Evolutionary conservation across 176 grass and related monocot species (phyloP), one percentile per base, ranked within the genome.

Genomic region (Oryza nivara): DNA sequence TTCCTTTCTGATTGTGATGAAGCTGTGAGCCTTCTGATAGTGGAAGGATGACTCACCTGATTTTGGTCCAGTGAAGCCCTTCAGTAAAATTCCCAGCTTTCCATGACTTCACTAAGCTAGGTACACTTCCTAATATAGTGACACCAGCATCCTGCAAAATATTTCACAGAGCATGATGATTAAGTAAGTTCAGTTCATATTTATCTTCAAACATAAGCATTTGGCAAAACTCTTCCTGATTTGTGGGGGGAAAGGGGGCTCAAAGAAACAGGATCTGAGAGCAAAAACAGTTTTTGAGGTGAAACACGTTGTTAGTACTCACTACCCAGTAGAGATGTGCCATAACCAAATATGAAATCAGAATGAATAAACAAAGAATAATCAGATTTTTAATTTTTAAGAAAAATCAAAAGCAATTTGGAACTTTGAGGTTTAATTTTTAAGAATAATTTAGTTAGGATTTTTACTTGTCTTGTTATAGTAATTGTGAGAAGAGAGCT

Each of bases 71-170:
- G 78, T 93, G 89, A 85, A 98, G 89, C 51, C 93, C 91, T 79
- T 84, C 3, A 87, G 89, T 88, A 58, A 88, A 92, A 68, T 90
- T 95, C 49, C 93, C 91, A 73, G 63, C 73, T 82, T 95, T 98
- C 93, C 96, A 98, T 36, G 89, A 89, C 77, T 98, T 95, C 66
- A 95, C 87, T 73, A 98, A 73, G 91, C 91, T 98, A 74, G 96
- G 96, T 20, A 98, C 93, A 30, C 74, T 86, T 88, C 96, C 96
- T 75, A 98, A 89, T 45, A 94, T 63, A 46, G 74, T 95, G 73
- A 98, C 93, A 72, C 71, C 80, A 77, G 96, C 96, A 95, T 98
- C 96, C 96, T 98, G 86, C 36, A 87, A 49, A 43, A 87, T 76
- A 52, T 61, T 75, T 41, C 14, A 13, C 23, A 64, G 49, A 43